Evolutionary conservation across 306 rosid species (phyloP).

Genomic region (Cucurbita moschata): DNA sequence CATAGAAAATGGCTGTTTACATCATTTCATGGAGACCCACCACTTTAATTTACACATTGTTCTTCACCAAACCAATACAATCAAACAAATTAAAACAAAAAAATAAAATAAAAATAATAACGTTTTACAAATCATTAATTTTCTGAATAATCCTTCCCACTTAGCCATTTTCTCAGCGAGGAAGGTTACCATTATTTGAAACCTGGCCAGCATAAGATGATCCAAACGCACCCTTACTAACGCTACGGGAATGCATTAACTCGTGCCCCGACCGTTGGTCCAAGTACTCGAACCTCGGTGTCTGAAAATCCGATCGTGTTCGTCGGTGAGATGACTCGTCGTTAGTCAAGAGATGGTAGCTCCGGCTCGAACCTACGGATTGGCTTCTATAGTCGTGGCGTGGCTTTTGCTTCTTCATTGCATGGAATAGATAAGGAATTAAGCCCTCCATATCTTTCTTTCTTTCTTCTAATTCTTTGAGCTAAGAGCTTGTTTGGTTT

Average conservation of each 20-base stretch:
- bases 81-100: background rate
- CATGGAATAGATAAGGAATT: slow-evolving; percentile 67
- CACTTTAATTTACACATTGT: background rate
- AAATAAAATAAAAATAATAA: background rate
- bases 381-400: slow-evolving; percentile 19
- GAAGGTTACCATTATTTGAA: background rate
- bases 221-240: background rate
- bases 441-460: slow-evolving; percentile 46
- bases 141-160: background rate
- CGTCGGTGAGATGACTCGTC: slow-evolving; percentile 67
- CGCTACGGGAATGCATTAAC: background rate
- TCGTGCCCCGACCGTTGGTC: slow-evolving; percentile 17
- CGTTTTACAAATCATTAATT: background rate
- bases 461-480: background rate
- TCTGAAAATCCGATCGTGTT: slow-evolving; percentile 47
- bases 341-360: slow-evolving; percentile 43
- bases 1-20: background rate
- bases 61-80: background rate
- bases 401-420: slow-evolving; percentile 47
- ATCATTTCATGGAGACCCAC: background rate
- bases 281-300: slow-evolving; percentile 17
- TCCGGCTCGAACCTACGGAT: slow-evolving; percentile 43
- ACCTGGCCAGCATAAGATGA: background rate
- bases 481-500: background rate
- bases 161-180: background rate